Base-by-base conservation (phyloP, 352 stramenopile genomes). In the Aphanomyces cochlioides region DNA sequence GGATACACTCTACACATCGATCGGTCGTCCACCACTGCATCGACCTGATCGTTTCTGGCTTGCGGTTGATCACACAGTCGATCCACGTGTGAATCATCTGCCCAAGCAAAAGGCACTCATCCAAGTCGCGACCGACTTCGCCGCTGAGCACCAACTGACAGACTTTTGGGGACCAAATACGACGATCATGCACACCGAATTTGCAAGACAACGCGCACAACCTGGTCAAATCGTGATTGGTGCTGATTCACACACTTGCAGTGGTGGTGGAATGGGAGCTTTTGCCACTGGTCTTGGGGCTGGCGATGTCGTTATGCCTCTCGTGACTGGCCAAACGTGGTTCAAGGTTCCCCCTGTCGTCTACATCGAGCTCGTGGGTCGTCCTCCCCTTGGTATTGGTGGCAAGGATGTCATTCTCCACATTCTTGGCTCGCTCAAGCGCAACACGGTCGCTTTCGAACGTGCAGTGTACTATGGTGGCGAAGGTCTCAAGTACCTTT, bases 141-240 rank as follows among this genome's bases (percentile, higher is more conserved):
- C 85, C n/a, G 70, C 80, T 38, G 82, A 87, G 53, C 83, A 90
- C 67, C 74, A 74, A 0, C 75, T 93, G 37, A 89, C 83, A 7
- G 82, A 93, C 77, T 93, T 92, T 69, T 88, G 85, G 77, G 84
- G 78, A 0, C 80, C 85, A 68, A 93, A 93, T 75, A 91, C 84
- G 4, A 93, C 85, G 74, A 93, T 93, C 79, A 89, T 93, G 81
- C 85, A 93, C 79, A 93, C 85, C 0, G 83, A 92, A 70, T 93
- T 93, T 70, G 82, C 83, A 0, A 83, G 84, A 48, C 86, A 91
- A 61, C 84, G 85, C n/a, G 85, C 84, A 19, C 85, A 93, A 58
- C 85, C 85, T 4, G 85, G 85, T 1, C 85, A 93, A 75, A 91
- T 93, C 50, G 84, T 93, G 7, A 90, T 93, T n/a, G 85, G 85